Evolutionary conservation across 208 protist species (phyloP), one percentile per base, ranked within the genome.

Genomic region (Trypanosoma scelopori): DNA sequence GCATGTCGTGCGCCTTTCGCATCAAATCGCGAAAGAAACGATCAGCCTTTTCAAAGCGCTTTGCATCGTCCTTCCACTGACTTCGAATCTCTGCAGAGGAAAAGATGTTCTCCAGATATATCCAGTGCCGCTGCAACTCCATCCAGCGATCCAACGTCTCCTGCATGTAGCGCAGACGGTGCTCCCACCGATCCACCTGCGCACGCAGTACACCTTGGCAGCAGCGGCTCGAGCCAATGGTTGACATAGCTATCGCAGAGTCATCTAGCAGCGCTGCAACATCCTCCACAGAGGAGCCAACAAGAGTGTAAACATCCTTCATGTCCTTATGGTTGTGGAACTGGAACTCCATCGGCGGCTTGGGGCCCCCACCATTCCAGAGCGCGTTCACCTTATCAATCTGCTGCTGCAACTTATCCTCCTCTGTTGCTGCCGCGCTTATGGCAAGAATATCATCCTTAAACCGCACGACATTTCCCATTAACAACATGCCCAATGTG

Each of bases 81-180:
- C 91, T 89, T 15, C 93, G 83, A 69, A 99, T 99, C 73, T 99
- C 97, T 9, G 93, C 80, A 28, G 85, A 89, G n/a, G 87, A 85
- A 70, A 98, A 98, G 53, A 99, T 98, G 58, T 95, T 96, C 71
- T 98, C 96, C 37, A 98, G 84, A 77, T 98, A 98, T 64, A 98
- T 94, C 97, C 98, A 99, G 63, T 91, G 96, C 37, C 95, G 82
- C 86, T 99, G 98, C 52, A 98, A 90, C 59, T 92, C 88, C 16
- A 98, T 84, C 93, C 96, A 98, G 50, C 87, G 82, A 46, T 98
- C 94, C 22, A 98, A 79, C 6, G 93, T 97, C 39, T 96, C 92
- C 55, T 93, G 80, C 76, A 97, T 97, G 73, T 98, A 96, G 39
- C 77, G 75, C 20, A 99, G 82, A 16, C 94, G 80, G 60, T 81